A percentile compares a stretch with the other conserved stretches of the same genome.
phyloP scores from a whole-genome alignment of 192 early-diverging fungal genomes.

The Backusella sp. region DNA sequence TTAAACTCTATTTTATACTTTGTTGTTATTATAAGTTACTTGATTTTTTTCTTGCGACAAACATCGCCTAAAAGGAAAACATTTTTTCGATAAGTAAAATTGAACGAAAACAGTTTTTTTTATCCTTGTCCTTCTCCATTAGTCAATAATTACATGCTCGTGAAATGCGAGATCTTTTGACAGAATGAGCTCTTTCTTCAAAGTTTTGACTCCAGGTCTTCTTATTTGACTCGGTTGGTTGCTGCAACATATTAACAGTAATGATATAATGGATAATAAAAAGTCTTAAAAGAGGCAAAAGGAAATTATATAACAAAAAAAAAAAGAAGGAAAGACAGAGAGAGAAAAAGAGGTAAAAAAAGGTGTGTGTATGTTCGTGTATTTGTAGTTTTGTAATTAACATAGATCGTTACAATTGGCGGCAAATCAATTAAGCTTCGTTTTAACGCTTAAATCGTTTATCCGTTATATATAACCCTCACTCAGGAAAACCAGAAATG shows the following conservation, averaged over 20 bases:
- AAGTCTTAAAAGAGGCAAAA: neutral
- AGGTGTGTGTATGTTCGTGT: neutral
- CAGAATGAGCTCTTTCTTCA: neutral
- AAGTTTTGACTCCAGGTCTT: neutral
- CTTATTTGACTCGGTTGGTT: neutral
- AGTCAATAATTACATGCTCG: slow-evolving; percentile 23
- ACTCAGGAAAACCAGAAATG: neutral
- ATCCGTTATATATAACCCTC: neutral
- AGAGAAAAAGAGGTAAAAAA: neutral
- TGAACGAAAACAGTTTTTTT: neutral
- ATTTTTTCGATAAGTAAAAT: neutral
- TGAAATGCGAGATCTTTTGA: slow-evolving; percentile 21
- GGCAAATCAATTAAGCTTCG: slow-evolving; percentile 2
- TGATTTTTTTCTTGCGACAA: slow-evolving; percentile 34
- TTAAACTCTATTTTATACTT: neutral
- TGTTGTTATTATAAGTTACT: slow-evolving; percentile 6
- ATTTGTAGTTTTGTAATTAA: neutral
- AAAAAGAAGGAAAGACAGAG: neutral
- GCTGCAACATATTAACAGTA: neutral
- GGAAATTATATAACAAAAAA: neutral
- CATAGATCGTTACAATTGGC: neutral
- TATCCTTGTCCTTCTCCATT: neutral
- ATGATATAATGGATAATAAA: neutral
- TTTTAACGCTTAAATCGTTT: neutral
- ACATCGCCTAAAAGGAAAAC: slow-evolving; percentile 26